Evolutionary conservation across 2,329 filamentous ascomycete genomes (phyloP), one percentile per base, ranked within the genome.

Genomic region (Aquanectria penicillioides): DNA sequence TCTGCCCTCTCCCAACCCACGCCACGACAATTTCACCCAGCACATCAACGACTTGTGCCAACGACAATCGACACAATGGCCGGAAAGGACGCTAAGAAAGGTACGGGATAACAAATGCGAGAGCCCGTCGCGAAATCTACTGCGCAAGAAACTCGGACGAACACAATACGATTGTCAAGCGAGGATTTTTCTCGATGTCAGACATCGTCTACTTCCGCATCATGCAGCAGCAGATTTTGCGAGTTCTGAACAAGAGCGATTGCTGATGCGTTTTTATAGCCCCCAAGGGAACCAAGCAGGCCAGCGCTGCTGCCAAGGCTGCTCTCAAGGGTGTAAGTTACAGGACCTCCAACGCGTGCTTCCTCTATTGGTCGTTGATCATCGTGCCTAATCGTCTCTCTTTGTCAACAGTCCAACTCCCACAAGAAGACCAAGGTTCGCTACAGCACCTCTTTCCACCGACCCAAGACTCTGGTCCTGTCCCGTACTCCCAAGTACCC

Each of bases 371-470:
- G n/a, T n/a, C n/a, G n/a, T n/a, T n/a, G 5, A 17, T 20, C 7
- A 22, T 40, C 26, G 9, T n/a, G 22, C 12, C 61, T 68, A 49
- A 62, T 54, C 25, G 28, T 6, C 6, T 9, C n/a, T 41, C 9
- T 20, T 36, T n/a, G 18, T 20, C 6, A 29, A 44, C 65, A 86
- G 82, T 75, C 80, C 69, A 79, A 82, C 78, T 75, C 80, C 64
- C 88, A 95, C 84, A 97, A 97, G 88, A 88, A 91, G 83, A 88
- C 88, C 84, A 97, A 97, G 88, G 89, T 96, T 82, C 91, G 94
- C 80, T 87, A 88, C 78, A 93, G 88, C 80, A 97, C 94, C 74
- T 94, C 90, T 79, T 99, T 98, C 91, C 94, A 97, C 89, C 89
- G 88, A 75, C 95, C 95, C 77, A 98, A 98, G 90, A 98, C 94